A percentile compares a stretch with the other conserved stretches of the same genome.
These are phyloP conservation scores for Colletotrichum falcatum DNA, from an alignment of 2,329 filamentous ascomycete genomes.

Conservation along the genomic window DNA sequence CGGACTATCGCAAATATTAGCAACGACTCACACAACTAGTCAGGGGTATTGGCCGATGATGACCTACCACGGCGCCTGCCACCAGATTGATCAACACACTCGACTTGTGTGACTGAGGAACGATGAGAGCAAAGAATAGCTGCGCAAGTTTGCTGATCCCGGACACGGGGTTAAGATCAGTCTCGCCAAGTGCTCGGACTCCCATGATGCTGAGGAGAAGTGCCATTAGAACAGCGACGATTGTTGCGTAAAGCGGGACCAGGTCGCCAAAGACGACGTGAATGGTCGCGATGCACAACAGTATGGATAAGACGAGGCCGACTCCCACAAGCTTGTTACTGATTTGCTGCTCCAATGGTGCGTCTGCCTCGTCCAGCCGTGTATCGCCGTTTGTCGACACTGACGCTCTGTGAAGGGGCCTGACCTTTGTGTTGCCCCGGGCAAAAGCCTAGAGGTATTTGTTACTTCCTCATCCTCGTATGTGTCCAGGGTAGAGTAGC, in stretches of 20 bases:
- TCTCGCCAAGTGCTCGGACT: constrained; percentile 78
- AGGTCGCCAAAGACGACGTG: constrained; percentile 85
- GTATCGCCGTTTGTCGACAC: background rate
- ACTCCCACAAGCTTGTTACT: constrained; percentile 76
- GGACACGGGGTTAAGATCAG: constrained; percentile 94
- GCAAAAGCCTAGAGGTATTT: constrained; percentile 21
- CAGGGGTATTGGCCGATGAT: background rate
- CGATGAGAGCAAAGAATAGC: constrained; percentile 91
- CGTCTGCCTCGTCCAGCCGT: constrained; percentile 80
- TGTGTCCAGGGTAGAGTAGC: constrained; percentile 27
- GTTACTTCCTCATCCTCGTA: constrained; percentile 27
- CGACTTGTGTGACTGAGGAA: constrained; percentile 82
- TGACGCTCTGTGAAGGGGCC: background rate
- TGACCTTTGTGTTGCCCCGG: background rate
- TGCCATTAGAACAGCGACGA: constrained; percentile 86
- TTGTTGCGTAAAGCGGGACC: constrained; percentile 81
- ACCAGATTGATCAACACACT: constrained; percentile 96
- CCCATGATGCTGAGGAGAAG: constrained; percentile 82
- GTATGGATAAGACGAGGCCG: constrained; percentile 80
- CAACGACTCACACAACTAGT: background rate
- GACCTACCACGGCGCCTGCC: constrained; percentile 80
- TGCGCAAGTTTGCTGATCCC: constrained; percentile 98
- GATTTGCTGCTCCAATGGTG: constrained; percentile 85
- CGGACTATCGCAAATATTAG: constrained; percentile 48
- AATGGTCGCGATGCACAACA: constrained; percentile 84